A percentile compares a stretch with the other conserved stretches of the same genome.
These are phyloP conservation scores for Tylopilus sp. DNA, from an alignment of 768 basidiomycete species.

Conservation along the genomic window DNA sequence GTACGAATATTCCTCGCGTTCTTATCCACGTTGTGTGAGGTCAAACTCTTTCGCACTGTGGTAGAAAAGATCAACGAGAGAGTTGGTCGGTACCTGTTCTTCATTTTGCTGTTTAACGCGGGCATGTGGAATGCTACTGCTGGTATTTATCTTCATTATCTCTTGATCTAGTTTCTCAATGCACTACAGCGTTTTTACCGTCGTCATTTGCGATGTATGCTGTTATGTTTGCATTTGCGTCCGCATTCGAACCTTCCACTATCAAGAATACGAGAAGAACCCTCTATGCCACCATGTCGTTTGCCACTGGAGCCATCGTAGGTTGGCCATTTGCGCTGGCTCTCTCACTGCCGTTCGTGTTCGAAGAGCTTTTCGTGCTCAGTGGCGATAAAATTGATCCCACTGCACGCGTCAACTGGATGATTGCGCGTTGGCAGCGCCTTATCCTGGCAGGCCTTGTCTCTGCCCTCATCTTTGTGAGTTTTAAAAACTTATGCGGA, in stretches of 20 bases:
- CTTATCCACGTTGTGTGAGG: slow-evolving; percentile 76
- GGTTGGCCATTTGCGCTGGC: slow-evolving; percentile 98
- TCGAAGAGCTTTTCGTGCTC: slow-evolving; percentile 83
- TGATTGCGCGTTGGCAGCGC: slow-evolving; percentile 55
- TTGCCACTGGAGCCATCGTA: slow-evolving; percentile 80
- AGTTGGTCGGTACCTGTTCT: slow-evolving; percentile 91
- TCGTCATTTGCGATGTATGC: slow-evolving; percentile 96
- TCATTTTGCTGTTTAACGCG: slow-evolving; percentile 78
- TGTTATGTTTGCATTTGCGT: slow-evolving; percentile 74
- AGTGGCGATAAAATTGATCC: slow-evolving; percentile 63
- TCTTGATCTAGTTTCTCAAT: slow-evolving; percentile 10
- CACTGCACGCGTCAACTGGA: slow-evolving; percentile 49
- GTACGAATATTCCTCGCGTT: slow-evolving; percentile 76
- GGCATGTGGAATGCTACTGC: slow-evolving; percentile 95
- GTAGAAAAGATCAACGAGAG: slow-evolving; percentile 81
- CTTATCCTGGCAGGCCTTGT: slow-evolving; percentile 50
- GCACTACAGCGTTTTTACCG: slow-evolving; percentile 76
- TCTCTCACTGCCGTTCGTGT: slow-evolving; percentile 81
- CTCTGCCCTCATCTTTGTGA: slow-evolving; percentile 63
- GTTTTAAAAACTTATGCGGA: too few relatives aligned
- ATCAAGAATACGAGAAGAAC: slow-evolving; percentile 52
- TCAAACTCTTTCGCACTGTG: slow-evolving; percentile 76
- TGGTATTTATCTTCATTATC: slow-evolving; percentile 40
- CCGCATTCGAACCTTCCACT: slow-evolving; percentile 57
- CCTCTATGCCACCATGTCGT: slow-evolving; percentile 60